A percentile compares a stretch with the other conserved stretches of the same genome.
Conservation (phyloP, 805 yeast genomes). For the Debaryomyces hansenii region DNA sequence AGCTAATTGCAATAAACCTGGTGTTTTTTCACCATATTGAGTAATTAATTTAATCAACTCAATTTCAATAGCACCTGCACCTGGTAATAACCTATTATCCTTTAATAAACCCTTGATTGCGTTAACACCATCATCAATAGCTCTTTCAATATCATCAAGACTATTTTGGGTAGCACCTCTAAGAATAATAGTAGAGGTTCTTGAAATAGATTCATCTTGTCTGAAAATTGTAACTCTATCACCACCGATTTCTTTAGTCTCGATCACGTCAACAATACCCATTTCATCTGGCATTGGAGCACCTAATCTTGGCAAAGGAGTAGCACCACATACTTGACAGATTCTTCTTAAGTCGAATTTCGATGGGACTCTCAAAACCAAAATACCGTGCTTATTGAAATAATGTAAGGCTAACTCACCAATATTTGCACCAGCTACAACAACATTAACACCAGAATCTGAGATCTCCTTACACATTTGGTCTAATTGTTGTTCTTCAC, state of each 20-base stretch:
- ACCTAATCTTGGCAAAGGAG: constrained; percentile 91
- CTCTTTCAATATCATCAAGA: constrained; percentile 93
- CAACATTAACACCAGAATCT: constrained; percentile 83
- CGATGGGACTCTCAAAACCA: constrained; percentile 87
- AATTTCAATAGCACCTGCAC: constrained; percentile 95
- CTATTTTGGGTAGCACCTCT: constrained; percentile 96
- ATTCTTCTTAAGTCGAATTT: constrained; percentile 93
- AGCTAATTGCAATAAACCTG: constrained; percentile 90
- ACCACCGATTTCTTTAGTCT: constrained; percentile 93
- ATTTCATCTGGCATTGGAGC: constrained; percentile 95
- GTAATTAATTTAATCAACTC: constrained; percentile 80
- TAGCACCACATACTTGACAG: constrained; percentile 95
- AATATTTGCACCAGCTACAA: constrained; percentile 90
- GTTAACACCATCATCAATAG: constrained; percentile 95
- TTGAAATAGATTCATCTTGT: constrained; percentile 67
- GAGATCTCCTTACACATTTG: constrained; percentile 76
- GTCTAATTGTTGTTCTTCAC: constrained; percentile 94
- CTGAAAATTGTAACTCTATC: constrained; percentile 93
- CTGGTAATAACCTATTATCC: constrained; percentile 79
- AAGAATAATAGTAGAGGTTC: constrained; percentile 87
- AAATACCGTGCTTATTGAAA: constrained; percentile 78
- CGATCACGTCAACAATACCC: constrained; percentile 84
- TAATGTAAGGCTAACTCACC: constrained; percentile 94
- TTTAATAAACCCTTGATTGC: constrained; percentile 86
- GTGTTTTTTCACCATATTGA: constrained; percentile 87